Evolutionary conservation across 2,329 filamentous ascomycete genomes (phyloP).

Genomic region (Colletotrichum coccodes): DNA sequence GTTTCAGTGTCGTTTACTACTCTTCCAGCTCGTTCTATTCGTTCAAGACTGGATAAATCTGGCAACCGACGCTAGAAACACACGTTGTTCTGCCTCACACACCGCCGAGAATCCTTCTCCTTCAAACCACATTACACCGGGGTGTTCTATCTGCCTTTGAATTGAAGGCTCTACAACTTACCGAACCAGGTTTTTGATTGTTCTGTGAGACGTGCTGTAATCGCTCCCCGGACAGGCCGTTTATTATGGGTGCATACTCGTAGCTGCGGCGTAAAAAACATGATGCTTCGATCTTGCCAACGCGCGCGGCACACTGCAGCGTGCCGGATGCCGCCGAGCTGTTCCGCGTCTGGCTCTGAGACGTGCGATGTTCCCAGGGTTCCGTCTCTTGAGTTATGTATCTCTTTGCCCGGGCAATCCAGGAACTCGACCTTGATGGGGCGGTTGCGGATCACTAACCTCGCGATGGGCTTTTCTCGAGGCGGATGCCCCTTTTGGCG

Average conservation of each 20-base stretch:
- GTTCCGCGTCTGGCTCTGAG: neutral
- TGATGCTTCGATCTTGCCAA: neutral
- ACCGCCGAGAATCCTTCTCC: no score
- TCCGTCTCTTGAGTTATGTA: no score
- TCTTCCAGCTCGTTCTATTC: neutral
- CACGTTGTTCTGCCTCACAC: no score
- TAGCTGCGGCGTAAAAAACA: neutral
- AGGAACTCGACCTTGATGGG: no score
- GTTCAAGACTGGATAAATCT: neutral
- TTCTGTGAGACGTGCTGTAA: no score
- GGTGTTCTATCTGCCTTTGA: neutral
- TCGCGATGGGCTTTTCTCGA: no score
- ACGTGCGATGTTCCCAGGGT: no score
- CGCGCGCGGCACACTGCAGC: neutral
- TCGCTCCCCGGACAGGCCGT: no score
- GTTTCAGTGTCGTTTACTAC: neutral
- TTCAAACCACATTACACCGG: neutral
- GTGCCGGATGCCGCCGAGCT: accelerated
- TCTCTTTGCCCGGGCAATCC: neutral
- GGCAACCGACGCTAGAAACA: neutral
- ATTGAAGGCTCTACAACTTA: no score
- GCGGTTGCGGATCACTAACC: no score
- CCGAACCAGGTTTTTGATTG: neutral
- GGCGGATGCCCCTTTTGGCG: no score
- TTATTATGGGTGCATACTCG: no score